phyloP scores from a whole-genome alignment of 2,329 filamentous ascomycete species.

The Fusarium sulawesiense region DNA sequence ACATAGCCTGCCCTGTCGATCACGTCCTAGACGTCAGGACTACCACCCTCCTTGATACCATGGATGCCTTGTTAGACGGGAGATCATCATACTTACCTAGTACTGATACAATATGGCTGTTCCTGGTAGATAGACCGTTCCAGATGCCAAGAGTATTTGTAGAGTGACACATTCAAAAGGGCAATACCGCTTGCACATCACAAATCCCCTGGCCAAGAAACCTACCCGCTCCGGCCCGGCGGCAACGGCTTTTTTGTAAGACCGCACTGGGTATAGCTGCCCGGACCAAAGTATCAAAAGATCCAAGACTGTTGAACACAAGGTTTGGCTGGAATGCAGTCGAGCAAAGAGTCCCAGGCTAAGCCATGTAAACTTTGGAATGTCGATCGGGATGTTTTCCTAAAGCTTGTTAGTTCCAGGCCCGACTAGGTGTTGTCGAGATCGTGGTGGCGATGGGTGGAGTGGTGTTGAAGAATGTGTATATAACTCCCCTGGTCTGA shows the following conservation, averaged over 20 bases:
- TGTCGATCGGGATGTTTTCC: slow-evolving; percentile 6
- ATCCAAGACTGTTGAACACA: background rate
- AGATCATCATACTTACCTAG: background rate
- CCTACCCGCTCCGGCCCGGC: slow-evolving; percentile 18
- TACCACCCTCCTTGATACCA: background rate
- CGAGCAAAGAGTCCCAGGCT: background rate
- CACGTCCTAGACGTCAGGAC: background rate
- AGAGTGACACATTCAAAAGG: background rate
- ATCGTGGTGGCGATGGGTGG: slow-evolving; percentile 9
- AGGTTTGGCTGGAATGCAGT: slow-evolving; percentile 2
- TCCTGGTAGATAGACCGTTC: background rate
- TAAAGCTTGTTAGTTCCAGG: slow-evolving; percentile 2
- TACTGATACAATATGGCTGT: background rate
- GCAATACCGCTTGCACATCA: slow-evolving; percentile 1
- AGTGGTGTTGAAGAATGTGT: background rate
- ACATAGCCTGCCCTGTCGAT: slow-evolving; percentile 1
- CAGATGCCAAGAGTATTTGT: background rate
- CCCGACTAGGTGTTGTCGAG: background rate
- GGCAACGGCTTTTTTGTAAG: slow-evolving; percentile 18
- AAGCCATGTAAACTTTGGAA: slow-evolving; percentile 19
- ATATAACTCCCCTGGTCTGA: slow-evolving; percentile 16
- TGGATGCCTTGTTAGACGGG: background rate
- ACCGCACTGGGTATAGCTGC: slow-evolving; percentile 5
- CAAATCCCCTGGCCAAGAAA: background rate
- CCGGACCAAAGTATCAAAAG: slow-evolving; percentile 3